A percentile compares a stretch with the other conserved stretches of the same genome.
These are phyloP conservation scores for Narthecium ossifragum DNA, from an alignment of 106 monocot genomes.

Conservation along the genomic window DNA sequence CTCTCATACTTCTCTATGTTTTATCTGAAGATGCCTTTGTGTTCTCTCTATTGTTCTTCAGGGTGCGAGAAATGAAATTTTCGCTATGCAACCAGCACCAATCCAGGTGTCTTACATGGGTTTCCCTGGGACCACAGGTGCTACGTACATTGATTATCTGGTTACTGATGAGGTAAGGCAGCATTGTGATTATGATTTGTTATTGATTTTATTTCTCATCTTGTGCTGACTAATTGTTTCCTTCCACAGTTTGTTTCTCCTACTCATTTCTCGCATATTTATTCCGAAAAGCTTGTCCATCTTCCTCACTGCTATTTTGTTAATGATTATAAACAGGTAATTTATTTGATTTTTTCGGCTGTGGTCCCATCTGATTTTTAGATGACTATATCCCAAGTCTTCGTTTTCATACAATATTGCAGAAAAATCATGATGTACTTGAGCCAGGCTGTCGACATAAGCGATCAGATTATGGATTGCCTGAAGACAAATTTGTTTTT, in stretches of 20 bases:
- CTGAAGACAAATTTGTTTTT: constrained; percentile 94
- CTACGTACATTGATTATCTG: constrained; percentile 87
- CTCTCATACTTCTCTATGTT: too few relatives aligned
- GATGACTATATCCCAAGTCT: background rate
- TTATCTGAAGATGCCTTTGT: too few relatives aligned
- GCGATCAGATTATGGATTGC: constrained; percentile 89
- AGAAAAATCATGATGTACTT: constrained; percentile 84
- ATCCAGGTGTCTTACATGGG: constrained; percentile 99
- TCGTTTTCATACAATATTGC: background rate
- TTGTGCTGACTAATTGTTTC: background rate
- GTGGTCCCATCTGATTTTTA: too few relatives aligned
- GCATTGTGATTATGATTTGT: background rate
- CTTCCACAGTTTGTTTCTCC: constrained; percentile 89
- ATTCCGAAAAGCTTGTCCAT: constrained; percentile 96
- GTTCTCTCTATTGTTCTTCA: constrained; percentile 6
- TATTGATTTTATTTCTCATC: background rate
- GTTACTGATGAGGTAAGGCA: constrained; percentile 77
- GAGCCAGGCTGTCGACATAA: constrained; percentile 66
- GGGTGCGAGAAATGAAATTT: constrained; percentile 98
- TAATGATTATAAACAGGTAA: constrained; percentile 98
- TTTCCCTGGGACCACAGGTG: constrained; percentile 94
- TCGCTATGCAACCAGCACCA: constrained; percentile 91
- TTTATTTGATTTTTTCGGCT: background rate
- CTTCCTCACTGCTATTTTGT: constrained; percentile 97
- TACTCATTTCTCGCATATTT: constrained; percentile 68